Evolutionary conservation across 75 land plant genomes (phyloP).

Genomic region (Picea glauca): DNA sequence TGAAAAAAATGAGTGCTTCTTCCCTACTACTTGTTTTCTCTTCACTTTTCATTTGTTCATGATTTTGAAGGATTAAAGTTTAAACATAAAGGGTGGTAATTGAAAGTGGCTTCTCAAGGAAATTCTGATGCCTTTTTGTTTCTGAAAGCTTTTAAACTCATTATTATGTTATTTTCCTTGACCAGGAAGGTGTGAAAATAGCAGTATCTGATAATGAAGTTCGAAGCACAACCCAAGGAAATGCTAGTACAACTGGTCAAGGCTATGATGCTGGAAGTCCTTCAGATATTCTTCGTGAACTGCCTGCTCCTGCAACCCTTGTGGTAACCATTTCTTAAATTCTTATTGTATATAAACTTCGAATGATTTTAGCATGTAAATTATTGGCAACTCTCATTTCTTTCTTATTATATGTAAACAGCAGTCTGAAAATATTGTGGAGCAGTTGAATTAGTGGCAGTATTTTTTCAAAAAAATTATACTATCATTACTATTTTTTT

Average conservation of each 20-base stretch:
- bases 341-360: background rate
- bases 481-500: too few species aligned
- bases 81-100: background rate
- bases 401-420: too few species aligned
- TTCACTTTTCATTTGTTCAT: background rate
- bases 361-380: background rate
- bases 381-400: too few species aligned
- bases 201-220: constrained; percentile 44
- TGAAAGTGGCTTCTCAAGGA: background rate
- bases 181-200: constrained; percentile 55
- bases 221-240: constrained; percentile 25
- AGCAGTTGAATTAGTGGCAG: too few species aligned
- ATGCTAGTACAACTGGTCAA: constrained; percentile 16
- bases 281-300: constrained; percentile 38
- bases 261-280: constrained; percentile 34
- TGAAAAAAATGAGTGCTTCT: background rate
- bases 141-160: background rate
- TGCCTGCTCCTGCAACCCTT: constrained; percentile 49
- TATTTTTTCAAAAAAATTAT: too few species aligned
- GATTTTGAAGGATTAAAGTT: background rate
- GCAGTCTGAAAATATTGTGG: too few species aligned
- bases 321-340: constrained; percentile 24
- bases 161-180: background rate
- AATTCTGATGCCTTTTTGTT: background rate
- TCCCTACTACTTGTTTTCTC: background rate